phyloP scores from a whole-genome alignment of 2,329 filamentous ascomycete genomes.

The Helotiales sp. region DNA sequence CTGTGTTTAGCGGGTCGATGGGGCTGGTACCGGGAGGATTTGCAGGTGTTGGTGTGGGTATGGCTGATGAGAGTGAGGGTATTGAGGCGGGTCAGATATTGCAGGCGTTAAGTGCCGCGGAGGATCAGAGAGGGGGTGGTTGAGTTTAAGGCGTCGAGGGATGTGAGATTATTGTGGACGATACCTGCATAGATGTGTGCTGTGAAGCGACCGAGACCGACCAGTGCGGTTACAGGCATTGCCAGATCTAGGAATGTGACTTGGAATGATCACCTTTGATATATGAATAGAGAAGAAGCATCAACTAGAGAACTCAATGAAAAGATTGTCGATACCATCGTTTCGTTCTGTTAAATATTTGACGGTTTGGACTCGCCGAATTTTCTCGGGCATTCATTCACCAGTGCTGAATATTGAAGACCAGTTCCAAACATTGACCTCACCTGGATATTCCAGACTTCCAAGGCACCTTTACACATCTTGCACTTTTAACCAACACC shows the following conservation, averaged over 20 bases:
- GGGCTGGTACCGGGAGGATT: constrained; percentile 8
- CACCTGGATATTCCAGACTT: background rate
- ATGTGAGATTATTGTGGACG: background rate
- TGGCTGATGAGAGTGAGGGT: constrained; percentile 37
- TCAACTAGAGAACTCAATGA: too few species aligned
- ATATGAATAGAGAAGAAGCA: too few species aligned
- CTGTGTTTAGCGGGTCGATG: constrained; percentile 27
- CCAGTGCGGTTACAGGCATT: background rate
- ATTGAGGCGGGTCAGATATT: constrained; percentile 43
- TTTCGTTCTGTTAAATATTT: too few species aligned
- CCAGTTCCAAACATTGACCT: background rate
- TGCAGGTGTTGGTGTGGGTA: constrained; percentile 9
- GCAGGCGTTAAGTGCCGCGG: constrained; percentile 40
- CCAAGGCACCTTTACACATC: too few species aligned
- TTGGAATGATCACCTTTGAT: too few species aligned
- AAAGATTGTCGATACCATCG: too few species aligned
- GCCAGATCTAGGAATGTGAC: too few species aligned
- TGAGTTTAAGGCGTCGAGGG: background rate
- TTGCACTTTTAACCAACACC: too few species aligned
- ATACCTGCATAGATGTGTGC: background rate
- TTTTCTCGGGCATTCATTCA: too few species aligned
- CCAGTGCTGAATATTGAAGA: background rate
- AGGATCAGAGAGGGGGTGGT: constrained; percentile 29
- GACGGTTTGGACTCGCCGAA: too few species aligned
- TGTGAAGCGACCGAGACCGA: background rate